Base-by-base conservation (phyloP, 192 early-diverging fungal species). In the Mortierella antarctica region DNA sequence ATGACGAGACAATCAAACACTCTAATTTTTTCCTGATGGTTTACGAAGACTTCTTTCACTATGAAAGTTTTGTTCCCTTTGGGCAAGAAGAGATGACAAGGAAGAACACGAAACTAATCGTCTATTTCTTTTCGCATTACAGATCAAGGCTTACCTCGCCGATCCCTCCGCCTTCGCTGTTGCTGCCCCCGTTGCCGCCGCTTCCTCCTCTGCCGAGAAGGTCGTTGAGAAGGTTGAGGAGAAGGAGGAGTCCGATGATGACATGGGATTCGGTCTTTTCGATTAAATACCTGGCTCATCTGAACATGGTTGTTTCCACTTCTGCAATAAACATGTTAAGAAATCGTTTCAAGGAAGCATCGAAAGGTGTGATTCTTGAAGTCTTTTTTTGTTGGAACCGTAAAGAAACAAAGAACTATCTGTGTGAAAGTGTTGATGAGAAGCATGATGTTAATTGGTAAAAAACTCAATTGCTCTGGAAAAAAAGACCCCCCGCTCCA, bases 131-230 rank as follows among this genome's bases (percentile, higher is more conserved):
- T 21, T 65, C 42, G 23, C 40, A 66, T 60, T 64, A 75, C 71
- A 94, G 89, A 92, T 99, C 89, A 97, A 97, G 92, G 95, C 93
- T 83, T 93, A 93, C 87, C 89, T 99, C 74, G 95, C 91, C 74
- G 93, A 99, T 89, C 96, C 96, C 75, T 87, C 89, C 76, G 93
- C 93, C 66, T 91, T 96, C 84, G 95, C 96, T 65, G 91, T 89
- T 48, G 94, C 93, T 70, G 95, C 95, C 54, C 80, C 93, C 62
- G 84, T 89, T 74, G 94, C 91, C 61, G 88, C 92, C 59, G 86
- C 92, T 52, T 85, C 91, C 63, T 73, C 89, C 61, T 20, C 88
- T 65, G 88, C 86, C 58, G 81, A 86, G 51, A 88, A 89, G 55
- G 86, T 87, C 40, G 86, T 83, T 40, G 87, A 84, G 65, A 91